Percentiles rank a stretch among this genome's conserved stretches.
Evolutionary conservation across 352 stramenopile genomes (phyloP).

Genomic region (Peronosclerospora sorghi): DNA sequence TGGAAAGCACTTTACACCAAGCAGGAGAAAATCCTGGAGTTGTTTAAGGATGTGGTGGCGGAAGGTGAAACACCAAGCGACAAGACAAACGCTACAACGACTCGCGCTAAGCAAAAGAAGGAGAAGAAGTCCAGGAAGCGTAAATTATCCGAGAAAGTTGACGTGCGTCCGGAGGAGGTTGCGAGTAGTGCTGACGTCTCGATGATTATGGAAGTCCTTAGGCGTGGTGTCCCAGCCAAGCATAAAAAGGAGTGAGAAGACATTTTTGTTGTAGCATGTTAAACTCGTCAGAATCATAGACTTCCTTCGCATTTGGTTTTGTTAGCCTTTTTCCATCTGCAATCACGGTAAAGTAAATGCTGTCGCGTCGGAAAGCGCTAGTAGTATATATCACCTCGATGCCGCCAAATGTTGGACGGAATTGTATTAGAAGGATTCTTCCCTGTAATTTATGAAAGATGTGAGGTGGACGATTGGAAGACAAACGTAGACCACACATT

Average conservation of each 20-base stretch:
- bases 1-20: conserved; percentile 69
- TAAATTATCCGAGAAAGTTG: conserved; percentile 19
- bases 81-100: conserved; percentile 1
- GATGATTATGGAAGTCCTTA: conserved; percentile 57
- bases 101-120: conserved; percentile 13
- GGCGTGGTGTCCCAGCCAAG: conserved; percentile 17
- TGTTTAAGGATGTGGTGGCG: conserved; percentile 68
- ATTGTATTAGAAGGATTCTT: too few species aligned
- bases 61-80: conserved; percentile 12
- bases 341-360: too few species aligned
- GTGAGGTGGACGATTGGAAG: too few species aligned
- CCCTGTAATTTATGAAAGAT: too few species aligned
- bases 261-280: conserved; percentile 1
- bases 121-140: conserved; percentile 40
- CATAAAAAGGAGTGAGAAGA: conserved; percentile 36
- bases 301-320: too few species aligned
- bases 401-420: too few species aligned
- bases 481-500: too few species aligned
- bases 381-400: too few species aligned
- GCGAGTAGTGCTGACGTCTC: conserved; percentile 41
- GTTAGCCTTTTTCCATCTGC: too few species aligned
- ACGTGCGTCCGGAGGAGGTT: conserved; percentile 22
- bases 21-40: conserved; percentile 64
- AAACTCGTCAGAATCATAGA: background rate
- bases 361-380: too few species aligned